Evolutionary conservation across 805 yeast genomes (phyloP).

Genomic region (Spathaspora girioi): DNA sequence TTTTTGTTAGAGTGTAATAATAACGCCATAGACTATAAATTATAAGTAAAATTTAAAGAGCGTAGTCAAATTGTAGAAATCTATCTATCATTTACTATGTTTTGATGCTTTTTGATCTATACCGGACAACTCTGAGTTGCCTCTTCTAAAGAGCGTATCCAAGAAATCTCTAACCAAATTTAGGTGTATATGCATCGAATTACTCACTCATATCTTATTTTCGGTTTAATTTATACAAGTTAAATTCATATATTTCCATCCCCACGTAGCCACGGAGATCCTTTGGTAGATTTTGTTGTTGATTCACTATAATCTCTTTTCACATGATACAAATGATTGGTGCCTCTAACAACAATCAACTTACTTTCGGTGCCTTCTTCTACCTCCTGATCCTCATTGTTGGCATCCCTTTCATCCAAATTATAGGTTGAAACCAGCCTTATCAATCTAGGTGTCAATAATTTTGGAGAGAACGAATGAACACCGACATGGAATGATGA

Average conservation of each 20-base stretch:
- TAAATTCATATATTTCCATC: background rate
- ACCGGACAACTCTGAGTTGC: background rate
- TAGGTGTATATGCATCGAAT: background rate
- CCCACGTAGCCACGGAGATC: background rate
- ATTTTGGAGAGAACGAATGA: conserved; percentile 14
- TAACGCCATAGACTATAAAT: no score
- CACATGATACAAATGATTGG: conserved; percentile 19
- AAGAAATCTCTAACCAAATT: background rate
- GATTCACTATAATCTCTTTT: conserved; percentile 2
- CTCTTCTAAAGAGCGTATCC: background rate
- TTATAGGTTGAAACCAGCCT: conserved; percentile 12
- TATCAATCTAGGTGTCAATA: conserved; percentile 4
- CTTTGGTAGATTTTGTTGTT: background rate
- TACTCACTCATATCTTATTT: no score
- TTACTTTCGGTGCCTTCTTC: background rate
- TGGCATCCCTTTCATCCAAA: conserved; percentile 8
- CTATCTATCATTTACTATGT: no score
- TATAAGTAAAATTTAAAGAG: no score
- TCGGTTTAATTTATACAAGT: no score
- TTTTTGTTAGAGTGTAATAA: no score
- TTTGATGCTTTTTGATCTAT: background rate
- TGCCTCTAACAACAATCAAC: conserved; percentile 15
- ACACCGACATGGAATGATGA: conserved; percentile 10
- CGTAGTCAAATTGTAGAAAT: no score
- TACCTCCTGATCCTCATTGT: background rate